Conservation (phyloP, 2,329 filamentous ascomycete species). For the Penicillium sp. region DNA sequence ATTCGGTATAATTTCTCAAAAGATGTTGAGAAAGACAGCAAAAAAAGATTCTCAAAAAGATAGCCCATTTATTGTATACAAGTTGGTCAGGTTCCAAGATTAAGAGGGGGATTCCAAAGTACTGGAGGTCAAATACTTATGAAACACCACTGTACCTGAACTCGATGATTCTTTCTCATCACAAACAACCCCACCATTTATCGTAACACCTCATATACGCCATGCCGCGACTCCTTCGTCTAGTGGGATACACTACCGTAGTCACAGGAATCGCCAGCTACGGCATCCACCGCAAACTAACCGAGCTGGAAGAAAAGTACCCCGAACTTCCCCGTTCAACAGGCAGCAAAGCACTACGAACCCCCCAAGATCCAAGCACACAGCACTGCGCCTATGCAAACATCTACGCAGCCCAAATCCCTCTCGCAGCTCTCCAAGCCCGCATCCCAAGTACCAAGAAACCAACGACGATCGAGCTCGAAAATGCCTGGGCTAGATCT, state of each 20-base stretch:
- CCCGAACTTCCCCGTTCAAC: slow-evolving; percentile 18
- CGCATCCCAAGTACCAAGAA: not conserved
- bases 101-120: too few species aligned
- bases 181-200: not conserved
- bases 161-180: too few species aligned
- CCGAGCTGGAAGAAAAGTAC: slow-evolving; percentile 29
- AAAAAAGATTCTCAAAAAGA: too few species aligned
- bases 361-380: slow-evolving; percentile 13
- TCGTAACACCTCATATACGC: not conserved
- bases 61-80: too few species aligned
- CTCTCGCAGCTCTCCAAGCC: slow-evolving; percentile 15
- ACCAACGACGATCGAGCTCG: slow-evolving; percentile 13
- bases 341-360: slow-evolving; percentile 22
- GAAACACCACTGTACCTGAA: not conserved
- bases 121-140: too few species aligned
- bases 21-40: too few species aligned
- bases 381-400: slow-evolving; percentile 29
- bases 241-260: slow-evolving; percentile 12
- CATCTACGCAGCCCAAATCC: slow-evolving; percentile 27
- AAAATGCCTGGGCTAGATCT: slow-evolving; percentile 26
- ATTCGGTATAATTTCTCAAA: too few species aligned
- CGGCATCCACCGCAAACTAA: slow-evolving; percentile 23
- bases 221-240: slow-evolving; percentile 8
- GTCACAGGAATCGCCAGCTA: slow-evolving; percentile 19
- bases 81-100: too few species aligned